These are phyloP conservation scores for Comarum palustre DNA, from an alignment of 306 rosid genomes.

Conservation along the genomic window DNA sequence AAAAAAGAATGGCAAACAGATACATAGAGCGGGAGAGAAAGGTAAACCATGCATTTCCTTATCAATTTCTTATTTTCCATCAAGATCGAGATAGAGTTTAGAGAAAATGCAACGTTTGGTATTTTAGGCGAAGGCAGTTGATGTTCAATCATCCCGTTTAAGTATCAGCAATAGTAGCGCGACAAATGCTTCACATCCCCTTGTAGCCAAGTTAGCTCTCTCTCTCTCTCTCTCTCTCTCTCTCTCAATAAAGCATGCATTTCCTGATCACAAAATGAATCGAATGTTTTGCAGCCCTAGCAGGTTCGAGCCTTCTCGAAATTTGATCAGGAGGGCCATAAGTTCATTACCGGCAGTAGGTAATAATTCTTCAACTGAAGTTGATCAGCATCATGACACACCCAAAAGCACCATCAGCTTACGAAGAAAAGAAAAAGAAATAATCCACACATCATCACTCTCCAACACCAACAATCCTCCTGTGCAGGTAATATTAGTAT, in stretches of 20 bases:
- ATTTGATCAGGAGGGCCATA: not conserved
- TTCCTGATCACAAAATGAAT: not conserved
- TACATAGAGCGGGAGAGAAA: not conserved
- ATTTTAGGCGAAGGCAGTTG: not conserved
- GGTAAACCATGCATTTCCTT: not conserved
- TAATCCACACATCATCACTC: not conserved
- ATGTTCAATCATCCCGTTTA: not conserved
- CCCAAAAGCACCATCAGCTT: not conserved
- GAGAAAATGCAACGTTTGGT: not conserved
- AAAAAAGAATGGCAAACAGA: not conserved
- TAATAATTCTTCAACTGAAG: not conserved
- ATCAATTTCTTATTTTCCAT: too few species aligned
- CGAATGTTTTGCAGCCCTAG: not conserved
- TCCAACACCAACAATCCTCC: not conserved
- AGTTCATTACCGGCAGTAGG: not conserved
- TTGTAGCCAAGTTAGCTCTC: not conserved
- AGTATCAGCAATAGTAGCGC: not conserved
- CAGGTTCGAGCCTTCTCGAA: not conserved
- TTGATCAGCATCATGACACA: not conserved
- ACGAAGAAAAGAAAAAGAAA: not conserved
- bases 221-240: not conserved
- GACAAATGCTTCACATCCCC: slow-evolving; percentile 1
- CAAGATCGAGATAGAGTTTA: not conserved
- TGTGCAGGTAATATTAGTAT: not conserved
- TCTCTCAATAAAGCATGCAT: not conserved